Conservation (phyloP, 2,329 filamentous ascomycete genomes). For the Raffaelea ambrosiae region DNA sequence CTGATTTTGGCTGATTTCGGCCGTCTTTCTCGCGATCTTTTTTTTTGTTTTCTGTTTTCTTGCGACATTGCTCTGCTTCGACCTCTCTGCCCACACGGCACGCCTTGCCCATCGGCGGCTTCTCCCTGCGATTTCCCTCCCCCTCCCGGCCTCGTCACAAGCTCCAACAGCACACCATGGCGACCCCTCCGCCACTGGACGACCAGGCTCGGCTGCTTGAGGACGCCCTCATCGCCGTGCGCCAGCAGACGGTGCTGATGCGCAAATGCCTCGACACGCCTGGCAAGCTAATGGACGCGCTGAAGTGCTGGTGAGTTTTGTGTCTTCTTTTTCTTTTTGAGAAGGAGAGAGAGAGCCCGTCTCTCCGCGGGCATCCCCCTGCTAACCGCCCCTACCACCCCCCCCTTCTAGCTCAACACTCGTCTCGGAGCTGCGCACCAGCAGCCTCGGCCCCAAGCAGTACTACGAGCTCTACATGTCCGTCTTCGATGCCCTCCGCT, state of each 20-base stretch:
- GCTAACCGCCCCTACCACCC: not conserved
- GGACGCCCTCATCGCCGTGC: slow-evolving; percentile 91
- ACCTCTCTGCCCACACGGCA: too few relatives aligned
- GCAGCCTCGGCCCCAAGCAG: slow-evolving; percentile 95
- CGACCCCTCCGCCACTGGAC: slow-evolving; percentile 55
- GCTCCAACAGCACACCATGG: slow-evolving; percentile 6
- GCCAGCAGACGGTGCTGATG: slow-evolving; percentile 95
- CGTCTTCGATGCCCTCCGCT: slow-evolving; percentile 93
- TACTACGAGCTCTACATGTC: slow-evolving; percentile 99
- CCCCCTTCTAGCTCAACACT: slow-evolving; percentile 68
- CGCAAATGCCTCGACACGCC: slow-evolving; percentile 95
- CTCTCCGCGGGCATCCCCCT: not conserved
- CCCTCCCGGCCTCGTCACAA: too few relatives aligned
- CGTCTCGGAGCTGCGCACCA: slow-evolving; percentile 95
- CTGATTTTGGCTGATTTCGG: too few relatives aligned
- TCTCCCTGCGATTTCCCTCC: not conserved
- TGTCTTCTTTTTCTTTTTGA: slow-evolving; percentile 25
- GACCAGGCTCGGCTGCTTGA: slow-evolving; percentile 90
- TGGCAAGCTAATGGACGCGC: slow-evolving; percentile 97
- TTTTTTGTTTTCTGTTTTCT: too few relatives aligned
- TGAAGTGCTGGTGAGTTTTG: slow-evolving; percentile 83
- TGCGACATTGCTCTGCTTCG: too few relatives aligned
- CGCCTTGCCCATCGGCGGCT: not conserved
- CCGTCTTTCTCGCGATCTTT: too few relatives aligned
- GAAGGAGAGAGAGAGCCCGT: too few relatives aligned